phyloP scores from a whole-genome alignment of 2,329 filamentous ascomycete species.

The Xylaria sp. region DNA sequence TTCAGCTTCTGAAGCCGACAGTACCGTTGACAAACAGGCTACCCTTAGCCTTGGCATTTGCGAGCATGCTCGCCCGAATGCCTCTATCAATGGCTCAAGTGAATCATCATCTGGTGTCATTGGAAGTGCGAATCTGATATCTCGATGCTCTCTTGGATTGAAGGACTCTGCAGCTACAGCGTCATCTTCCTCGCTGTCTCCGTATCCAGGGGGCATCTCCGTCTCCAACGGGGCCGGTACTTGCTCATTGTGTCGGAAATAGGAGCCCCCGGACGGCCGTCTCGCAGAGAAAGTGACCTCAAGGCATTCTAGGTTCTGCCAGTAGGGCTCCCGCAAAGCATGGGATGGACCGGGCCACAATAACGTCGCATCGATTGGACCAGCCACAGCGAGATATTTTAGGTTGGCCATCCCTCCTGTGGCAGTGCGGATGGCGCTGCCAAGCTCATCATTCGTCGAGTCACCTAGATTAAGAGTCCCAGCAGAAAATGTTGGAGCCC shows the following conservation, averaged over 20 bases:
- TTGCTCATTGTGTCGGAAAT: background rate
- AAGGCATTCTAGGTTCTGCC: background rate
- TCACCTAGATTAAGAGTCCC: background rate
- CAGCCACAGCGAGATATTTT: background rate
- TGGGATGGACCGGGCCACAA: background rate
- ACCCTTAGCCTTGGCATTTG: background rate
- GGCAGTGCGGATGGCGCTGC: background rate
- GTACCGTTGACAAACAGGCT: background rate
- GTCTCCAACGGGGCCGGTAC: background rate
- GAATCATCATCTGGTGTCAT: background rate
- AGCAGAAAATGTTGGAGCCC: background rate
- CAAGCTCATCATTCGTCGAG: background rate
- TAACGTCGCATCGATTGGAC: background rate
- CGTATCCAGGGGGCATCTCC: background rate
- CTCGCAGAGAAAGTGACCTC: background rate
- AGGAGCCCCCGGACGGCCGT: background rate
- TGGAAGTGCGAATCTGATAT: background rate
- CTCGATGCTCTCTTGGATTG: background rate
- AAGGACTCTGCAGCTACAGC: background rate
- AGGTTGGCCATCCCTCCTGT: background rate
- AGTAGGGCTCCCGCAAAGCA: background rate
- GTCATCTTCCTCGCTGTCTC: background rate
- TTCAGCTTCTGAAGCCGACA: background rate
- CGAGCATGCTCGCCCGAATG: slow-evolving; percentile 3
- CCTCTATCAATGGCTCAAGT: background rate